Percentiles rank a stretch among this genome's conserved stretches.
Evolutionary conservation across 2,329 filamentous ascomycete species (phyloP).

Genomic region (Claviceps africana): DNA sequence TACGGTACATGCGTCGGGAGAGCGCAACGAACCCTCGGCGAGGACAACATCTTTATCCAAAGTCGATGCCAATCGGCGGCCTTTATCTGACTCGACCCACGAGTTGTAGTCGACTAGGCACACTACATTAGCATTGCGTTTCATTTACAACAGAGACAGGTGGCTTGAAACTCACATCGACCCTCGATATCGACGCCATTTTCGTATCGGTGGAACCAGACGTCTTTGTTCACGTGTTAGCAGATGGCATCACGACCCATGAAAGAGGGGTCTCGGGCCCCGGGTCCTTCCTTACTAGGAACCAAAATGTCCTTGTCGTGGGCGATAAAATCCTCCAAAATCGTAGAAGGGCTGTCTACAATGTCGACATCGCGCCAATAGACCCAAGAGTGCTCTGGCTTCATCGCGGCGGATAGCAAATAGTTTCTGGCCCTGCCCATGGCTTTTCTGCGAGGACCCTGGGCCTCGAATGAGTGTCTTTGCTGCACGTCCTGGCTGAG

Average conservation of each 20-base stretch:
- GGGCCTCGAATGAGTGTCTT: slow-evolving; percentile 72
- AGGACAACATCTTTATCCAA: slow-evolving; percentile 72
- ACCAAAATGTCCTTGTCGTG: slow-evolving; percentile 89
- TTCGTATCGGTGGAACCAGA: slow-evolving; percentile 90
- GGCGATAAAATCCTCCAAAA: slow-evolving; percentile 88
- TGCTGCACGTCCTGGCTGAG: slow-evolving; percentile 70
- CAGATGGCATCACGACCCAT: slow-evolving; percentile 2
- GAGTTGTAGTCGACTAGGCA: slow-evolving; percentile 92
- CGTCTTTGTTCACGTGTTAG: slow-evolving; percentile 42
- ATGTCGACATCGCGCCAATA: slow-evolving; percentile 99
- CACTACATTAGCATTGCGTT: slow-evolving; percentile 6
- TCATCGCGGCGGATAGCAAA: slow-evolving; percentile 67
- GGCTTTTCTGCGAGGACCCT: slow-evolving; percentile 77
- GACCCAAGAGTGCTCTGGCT: slow-evolving; percentile 93
- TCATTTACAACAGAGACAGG: neutral
- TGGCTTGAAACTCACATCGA: slow-evolving; percentile 54
- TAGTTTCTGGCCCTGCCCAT: slow-evolving; percentile 91
- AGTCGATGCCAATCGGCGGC: slow-evolving; percentile 54
- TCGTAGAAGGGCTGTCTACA: slow-evolving; percentile 70
- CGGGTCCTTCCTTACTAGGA: slow-evolving; percentile 63
- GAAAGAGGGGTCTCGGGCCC: neutral
- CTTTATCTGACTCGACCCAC: slow-evolving; percentile 88
- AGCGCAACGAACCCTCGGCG: slow-evolving; percentile 56
- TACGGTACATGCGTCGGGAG: neutral
- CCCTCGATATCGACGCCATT: slow-evolving; percentile 81